Evolutionary conservation across 495 filamentous ascomycete genomes (phyloP).

Genomic region (Hyphodiscus hymeniophilus): DNA sequence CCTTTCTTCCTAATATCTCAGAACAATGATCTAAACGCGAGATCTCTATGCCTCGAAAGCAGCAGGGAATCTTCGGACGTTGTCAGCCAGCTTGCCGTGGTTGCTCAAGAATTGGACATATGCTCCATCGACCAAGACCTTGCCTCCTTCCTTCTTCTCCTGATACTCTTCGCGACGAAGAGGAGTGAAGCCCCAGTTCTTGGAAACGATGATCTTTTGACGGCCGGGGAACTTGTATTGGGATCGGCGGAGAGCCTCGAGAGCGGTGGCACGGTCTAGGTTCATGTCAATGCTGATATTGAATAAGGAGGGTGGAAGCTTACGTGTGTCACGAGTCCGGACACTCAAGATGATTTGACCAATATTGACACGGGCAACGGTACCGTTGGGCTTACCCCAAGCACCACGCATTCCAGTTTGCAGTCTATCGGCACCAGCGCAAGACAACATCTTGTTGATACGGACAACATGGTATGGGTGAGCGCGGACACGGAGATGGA

Average conservation of each 20-base stretch:
- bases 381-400: constrained; percentile 97
- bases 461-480: constrained; percentile 99
- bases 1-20: constrained; percentile 25
- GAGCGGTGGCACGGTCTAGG: constrained; percentile 75
- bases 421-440: constrained; percentile 98
- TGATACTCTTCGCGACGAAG: constrained; percentile 96
- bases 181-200: constrained; percentile 99
- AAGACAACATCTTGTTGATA: constrained; percentile 99
- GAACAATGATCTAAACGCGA: constrained; percentile 13
- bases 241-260: constrained; percentile 95
- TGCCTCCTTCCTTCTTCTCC: constrained; percentile 80
- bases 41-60: constrained; percentile 56
- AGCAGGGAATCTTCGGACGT: constrained; percentile 87
- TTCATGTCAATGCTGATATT: constrained; percentile 22
- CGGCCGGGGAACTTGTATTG: constrained; percentile 99
- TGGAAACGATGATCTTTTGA: constrained; percentile 99
- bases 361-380: constrained; percentile 97
- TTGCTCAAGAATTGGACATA: constrained; percentile 97
- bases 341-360: constrained; percentile 96
- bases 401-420: constrained; percentile 99
- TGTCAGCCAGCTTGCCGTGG: constrained; percentile 74
- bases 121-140: constrained; percentile 90
- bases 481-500: constrained; percentile 96
- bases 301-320: constrained; percentile 23
- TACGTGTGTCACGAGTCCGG: constrained; percentile 84